Evolutionary conservation across 805 yeast species (phyloP), one percentile per base, ranked within the genome.

Genomic region (Grigorovia transvaalensis): DNA sequence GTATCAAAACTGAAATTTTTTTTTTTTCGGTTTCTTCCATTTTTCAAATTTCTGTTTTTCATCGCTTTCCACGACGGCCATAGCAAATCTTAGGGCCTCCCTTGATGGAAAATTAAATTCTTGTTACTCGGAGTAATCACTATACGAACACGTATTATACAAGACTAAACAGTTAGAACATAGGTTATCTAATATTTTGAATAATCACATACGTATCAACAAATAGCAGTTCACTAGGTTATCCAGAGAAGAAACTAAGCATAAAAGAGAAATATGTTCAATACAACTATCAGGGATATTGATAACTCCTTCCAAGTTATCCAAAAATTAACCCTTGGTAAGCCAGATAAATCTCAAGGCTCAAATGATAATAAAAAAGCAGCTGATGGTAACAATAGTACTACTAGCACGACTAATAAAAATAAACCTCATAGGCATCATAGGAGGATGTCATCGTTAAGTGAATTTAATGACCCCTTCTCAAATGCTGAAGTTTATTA

Each of bases 401-500:
- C 33, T 9, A 47, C 50, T 0, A n/a, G n/a, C n/a, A n/a, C n/a
- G n/a, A 30, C 42, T 9, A 42, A 3, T 15, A 27, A 18, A 12
- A 40, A 38, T 12, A 17, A 12, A 23, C 44, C 44, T n/a, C 30
- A 30, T 19, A 50, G 53, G 41, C 52, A 50, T 38, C 54, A 41
- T 43, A 58, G 64, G 48, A 59, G 74, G 54, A 50, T 60, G 44
- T 72, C 77, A 2, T 76, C 82, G 4, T 60, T 71, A 29, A 81
- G 76, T 38, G 78, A 76, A n/a, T 58, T 74, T 45, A 53, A 58
- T 41, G 82, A 84, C 61, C 93, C 93, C 0, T 82, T 73, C 56
- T 82, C 84, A 17, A 67, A 71, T n/a, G 77, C 91, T 0, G 90
- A 84, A 48, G 71, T 75, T 27, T 85, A 85, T 64, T 85, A 85